Evolutionary conservation across 306 rosid species (phyloP), one percentile per base, ranked within the genome.

Genomic region (Malus domestica): DNA sequence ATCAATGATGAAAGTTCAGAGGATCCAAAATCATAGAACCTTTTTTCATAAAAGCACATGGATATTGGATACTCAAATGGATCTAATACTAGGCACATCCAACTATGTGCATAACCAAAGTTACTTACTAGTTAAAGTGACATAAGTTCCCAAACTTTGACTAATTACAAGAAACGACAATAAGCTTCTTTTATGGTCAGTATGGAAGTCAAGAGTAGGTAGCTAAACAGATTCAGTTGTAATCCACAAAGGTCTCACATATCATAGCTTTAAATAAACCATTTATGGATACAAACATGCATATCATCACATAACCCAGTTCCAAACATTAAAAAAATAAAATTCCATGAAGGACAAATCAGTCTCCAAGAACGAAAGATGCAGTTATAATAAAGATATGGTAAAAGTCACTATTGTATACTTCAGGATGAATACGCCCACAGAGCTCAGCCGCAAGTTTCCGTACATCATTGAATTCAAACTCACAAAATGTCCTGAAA

Each of bases 401-500:
- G 27, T 18, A 63, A 44, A n/a, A 42, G 64, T 54, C 13, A 68
- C 7, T 44, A 23, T 38, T 46, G 67, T 71, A 75, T 89, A 94
- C 97, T 79, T 89, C 88, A 61, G 96, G 97, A 83, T 94, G 97
- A 85, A 94, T 83, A 84, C 96, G 93, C 55, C 97, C 97, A 84
- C 95, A 89, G 14, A 94, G 85, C 90, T 94, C 97, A 83, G 98
- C 97, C 77, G 98, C 91, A 68, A 90, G 91, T 78, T 89, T 94
- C 77, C 85, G 88, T 27, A 91, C 98, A 55, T 92, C 95, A 73
- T 92, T 93, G 87, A 90, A 94, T 83, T 92, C 96, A 76, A 78
- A 83, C 82, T 89, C 85, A 79, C 78, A 67, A 74, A 90, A 88
- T 68, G 96, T 92, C 90, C 98, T 90, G 89, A 78, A 76, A 58